Evolutionary conservation across 805 yeast species (phyloP), one percentile per base, ranked within the genome.

Genomic region (Candida maesae): DNA sequence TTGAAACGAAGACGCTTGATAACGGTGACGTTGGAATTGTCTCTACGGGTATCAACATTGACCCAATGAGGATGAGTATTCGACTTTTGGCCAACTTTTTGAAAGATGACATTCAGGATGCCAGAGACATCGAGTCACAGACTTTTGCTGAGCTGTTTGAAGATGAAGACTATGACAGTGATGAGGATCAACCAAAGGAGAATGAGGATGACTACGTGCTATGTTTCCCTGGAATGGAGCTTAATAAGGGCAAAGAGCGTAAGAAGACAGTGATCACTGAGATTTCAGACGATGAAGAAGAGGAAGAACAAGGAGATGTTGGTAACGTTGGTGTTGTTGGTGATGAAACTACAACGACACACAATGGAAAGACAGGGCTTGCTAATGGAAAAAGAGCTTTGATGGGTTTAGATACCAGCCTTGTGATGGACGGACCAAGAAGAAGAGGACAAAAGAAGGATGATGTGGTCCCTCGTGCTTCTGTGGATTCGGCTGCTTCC

Each of bases 31-130:
- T 7, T 18, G 46, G 45, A 2, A 41, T 42, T 6, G 44, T 47
- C 5, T 37, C 46, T 9, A 49, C 35, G 31, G 45, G 40, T 7
- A 35, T 41, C 2, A 46, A n/a, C 33, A 44, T 42, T 23, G 70
- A 67, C 44, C 55, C 60, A 12, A 63, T 66, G 56, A 65, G 64
- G 35, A 57, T 53, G 28, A 77, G 76, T 51, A 76, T 84, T 18
- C 70, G 81, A 1, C 62, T 76, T 50, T 68, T 84, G 35, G 64
- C 74, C 5, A 76, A 73, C 45, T 84, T 84, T 49, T 51, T 84
- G 54, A 74, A 71, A 37, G 91, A 84, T 59, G 93, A 84, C 56
- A 64, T 84, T 14, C 73, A 71, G 36, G 88, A 83, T 54, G 73
- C 80, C 5, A 66, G 79, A 47, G 67, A 77, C 18, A 64, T 79